These are phyloP conservation scores for Aspergillus sp. DNA, from an alignment of 2,329 filamentous ascomycete species.

Conservation along the genomic window DNA sequence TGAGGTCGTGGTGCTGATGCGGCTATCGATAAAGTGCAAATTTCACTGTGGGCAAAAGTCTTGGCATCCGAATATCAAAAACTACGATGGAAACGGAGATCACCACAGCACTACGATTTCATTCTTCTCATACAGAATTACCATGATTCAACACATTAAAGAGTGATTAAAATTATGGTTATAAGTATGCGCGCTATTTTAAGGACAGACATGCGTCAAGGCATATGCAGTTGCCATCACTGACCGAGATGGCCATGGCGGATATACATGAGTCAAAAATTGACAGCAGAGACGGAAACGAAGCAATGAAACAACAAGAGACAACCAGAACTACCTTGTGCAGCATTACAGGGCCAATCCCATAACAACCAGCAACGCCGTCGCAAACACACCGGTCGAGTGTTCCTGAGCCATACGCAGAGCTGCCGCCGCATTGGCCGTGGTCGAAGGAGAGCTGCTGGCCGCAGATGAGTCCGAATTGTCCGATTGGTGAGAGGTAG, in stretches of 20 bases:
- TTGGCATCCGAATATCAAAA: constrained; percentile 24
- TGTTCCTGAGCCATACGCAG: constrained; percentile 41
- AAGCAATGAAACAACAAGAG: too few relatives aligned
- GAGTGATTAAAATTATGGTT: too few relatives aligned
- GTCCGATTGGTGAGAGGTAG: constrained; percentile 24
- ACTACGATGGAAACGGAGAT: not conserved
- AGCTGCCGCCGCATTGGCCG: constrained; percentile 41
- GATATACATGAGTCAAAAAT: too few relatives aligned
- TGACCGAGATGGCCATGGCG: too few relatives aligned
- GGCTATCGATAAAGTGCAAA: constrained; percentile 33
- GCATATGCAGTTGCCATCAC: too few relatives aligned
- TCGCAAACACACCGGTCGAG: constrained; percentile 47
- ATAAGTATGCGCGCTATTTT: too few relatives aligned
- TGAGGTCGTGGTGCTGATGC: constrained; percentile 2
- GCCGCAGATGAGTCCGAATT: constrained; percentile 18
- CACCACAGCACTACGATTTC: too few relatives aligned
- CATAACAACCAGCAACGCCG: constrained; percentile 50
- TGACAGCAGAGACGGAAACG: constrained; percentile 1
- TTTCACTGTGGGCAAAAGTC: constrained; percentile 37
- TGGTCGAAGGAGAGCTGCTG: constrained; percentile 20
- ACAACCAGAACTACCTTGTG: constrained; percentile 1
- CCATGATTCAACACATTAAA: too few relatives aligned
- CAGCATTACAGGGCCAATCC: constrained; percentile 49
- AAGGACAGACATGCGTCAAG: too few relatives aligned
- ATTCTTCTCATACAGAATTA: too few relatives aligned